Evolutionary conservation across 331 rosid genomes (phyloP), one percentile per base, ranked within the genome.

Genomic region (Prunus yedoensis): DNA sequence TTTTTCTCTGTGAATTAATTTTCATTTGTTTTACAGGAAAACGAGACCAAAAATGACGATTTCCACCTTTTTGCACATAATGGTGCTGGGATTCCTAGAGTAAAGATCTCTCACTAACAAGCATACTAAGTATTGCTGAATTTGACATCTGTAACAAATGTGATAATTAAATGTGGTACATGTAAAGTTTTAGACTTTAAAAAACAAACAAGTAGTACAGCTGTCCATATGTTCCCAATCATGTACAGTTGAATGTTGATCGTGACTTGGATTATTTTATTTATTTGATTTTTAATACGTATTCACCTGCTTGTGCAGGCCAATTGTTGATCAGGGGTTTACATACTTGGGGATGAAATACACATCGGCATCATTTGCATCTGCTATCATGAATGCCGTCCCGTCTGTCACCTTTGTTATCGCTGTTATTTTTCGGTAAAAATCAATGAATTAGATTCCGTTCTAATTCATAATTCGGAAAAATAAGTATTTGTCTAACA

Each of bases 341-440:
- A 79, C 86, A n/a, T 89, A 81, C 83, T 66, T 87, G 85, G 97
- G 97, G 38, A 84, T 91, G 94, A 75, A 78, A 54, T 91, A 86
- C 59, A 91, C 97, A 3, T 89, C 97, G 0, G 94, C 97, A 30
- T 84, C 97, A 41, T 91, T 80, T 80, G 41, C 97, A 41, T 87
- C 97, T 14, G 97, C 90, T n/a, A 60, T 91, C 59, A 76, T 88
- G 90, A 91, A 91, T 66, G 92, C 94, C 0, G 87, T 86, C 15
- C 97, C 94, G 23, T 89, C 97, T 4, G 46, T 91, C 66, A 91
- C 97, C 43, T 91, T 91, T 77, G 14, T 87, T 13, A 76, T 91
- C 25, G 91, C 97, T 0, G 78, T 86, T 12, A 74, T 89, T 78
- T 69, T 86, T 46, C 69, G 97, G 97, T 90, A 79, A 76, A 8